phyloP scores from a whole-genome alignment of 169 alveolate genomes.

The Amoebophrya sp. region DNA sequence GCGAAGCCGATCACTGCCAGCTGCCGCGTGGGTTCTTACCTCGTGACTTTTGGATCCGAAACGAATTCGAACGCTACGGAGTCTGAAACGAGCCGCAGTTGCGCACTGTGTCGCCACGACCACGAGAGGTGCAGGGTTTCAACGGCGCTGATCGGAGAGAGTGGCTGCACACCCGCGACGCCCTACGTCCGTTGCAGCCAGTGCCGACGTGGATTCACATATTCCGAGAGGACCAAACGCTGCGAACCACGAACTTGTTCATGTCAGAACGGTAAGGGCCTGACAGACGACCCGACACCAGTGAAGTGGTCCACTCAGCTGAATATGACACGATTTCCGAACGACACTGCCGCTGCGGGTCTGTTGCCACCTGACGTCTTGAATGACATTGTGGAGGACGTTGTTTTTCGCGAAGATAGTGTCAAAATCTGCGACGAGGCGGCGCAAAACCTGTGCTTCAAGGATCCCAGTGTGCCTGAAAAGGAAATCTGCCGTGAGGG shows the following conservation, averaged over 20 bases:
- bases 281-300: not conserved
- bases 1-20: too few species aligned
- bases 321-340: not conserved
- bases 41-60: too few species aligned
- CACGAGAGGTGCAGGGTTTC: too few species aligned
- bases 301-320: not conserved
- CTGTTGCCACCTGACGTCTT: not conserved
- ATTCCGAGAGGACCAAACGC: not conserved
- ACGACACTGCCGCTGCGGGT: not conserved
- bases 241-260: not conserved
- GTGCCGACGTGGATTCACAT: not conserved
- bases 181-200: not conserved
- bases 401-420: too few species aligned
- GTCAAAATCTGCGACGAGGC: not conserved
- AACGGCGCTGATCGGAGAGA: too few species aligned
- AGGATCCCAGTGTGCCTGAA: too few species aligned
- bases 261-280: not conserved
- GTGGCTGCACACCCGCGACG: not conserved
- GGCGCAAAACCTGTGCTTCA: not conserved
- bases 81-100: too few species aligned
- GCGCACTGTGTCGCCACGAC: too few species aligned
- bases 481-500: not conserved
- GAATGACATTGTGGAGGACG: not conserved
- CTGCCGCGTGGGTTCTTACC: too few species aligned
- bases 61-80: too few species aligned